phyloP scores from a whole-genome alignment of 2,329 filamentous ascomycete genomes.

The Fusarium pseudonygamai region DNA sequence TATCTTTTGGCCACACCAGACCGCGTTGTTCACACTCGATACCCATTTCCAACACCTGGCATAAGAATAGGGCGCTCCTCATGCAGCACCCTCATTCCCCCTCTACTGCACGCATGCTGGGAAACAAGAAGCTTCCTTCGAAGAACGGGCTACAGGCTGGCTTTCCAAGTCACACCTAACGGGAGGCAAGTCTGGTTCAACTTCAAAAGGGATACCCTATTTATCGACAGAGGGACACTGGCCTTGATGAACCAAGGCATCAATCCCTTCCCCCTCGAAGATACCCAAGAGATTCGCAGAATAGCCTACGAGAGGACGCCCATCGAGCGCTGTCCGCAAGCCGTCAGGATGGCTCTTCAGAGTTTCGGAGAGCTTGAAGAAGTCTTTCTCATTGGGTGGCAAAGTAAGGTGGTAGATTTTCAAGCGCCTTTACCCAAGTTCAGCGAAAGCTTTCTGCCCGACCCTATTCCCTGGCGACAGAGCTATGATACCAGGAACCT shows the following conservation, averaged over 20 bases:
- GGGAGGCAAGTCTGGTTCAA: not conserved
- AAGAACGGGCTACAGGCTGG: not conserved
- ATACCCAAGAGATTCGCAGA: not conserved
- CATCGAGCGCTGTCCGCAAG: rapidly evolving
- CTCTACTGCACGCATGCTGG: not conserved
- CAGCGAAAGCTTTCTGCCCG: not conserved
- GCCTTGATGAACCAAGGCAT: not conserved
- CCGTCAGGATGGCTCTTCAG: not conserved
- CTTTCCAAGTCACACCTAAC: not conserved
- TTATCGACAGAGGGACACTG: not conserved
- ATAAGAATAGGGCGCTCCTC: too few species aligned
- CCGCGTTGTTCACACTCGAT: not conserved
- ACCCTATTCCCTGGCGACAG: not conserved
- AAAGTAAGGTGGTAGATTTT: not conserved
- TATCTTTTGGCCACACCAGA: not conserved
- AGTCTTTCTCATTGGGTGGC: not conserved
- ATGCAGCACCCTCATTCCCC: not conserved
- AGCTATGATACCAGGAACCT: not conserved
- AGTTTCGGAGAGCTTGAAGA: not conserved
- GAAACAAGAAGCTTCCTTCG: too few species aligned
- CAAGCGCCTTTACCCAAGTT: rapidly evolving
- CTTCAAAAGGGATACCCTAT: not conserved
- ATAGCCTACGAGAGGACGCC: not conserved
- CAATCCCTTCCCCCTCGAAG: not conserved
- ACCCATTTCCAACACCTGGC: too few species aligned